These are phyloP conservation scores for Leccinum idahoense DNA, from an alignment of 1,284 basidiomycete genomes.

Conservation along the genomic window DNA sequence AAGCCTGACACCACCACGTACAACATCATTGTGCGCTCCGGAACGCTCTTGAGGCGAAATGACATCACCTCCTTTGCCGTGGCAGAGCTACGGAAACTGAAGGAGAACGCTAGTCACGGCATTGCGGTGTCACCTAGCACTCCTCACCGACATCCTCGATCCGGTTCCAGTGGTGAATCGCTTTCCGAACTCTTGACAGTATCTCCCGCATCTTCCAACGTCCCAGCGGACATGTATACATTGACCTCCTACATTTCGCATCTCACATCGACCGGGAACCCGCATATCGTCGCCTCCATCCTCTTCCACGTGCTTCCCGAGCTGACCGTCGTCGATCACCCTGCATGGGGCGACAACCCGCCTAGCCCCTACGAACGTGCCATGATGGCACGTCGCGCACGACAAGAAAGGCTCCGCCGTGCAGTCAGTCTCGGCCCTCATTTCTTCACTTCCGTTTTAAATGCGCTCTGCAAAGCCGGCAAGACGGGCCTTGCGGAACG, in stretches of 20 bases:
- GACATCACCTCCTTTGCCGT: conserved; percentile 38
- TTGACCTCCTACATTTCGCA: conserved; percentile 51
- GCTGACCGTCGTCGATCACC: conserved; percentile 37
- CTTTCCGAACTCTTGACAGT: conserved; percentile 14
- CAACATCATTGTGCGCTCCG: conserved; percentile 54
- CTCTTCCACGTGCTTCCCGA: conserved; percentile 55
- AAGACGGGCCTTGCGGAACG: conserved; percentile 54
- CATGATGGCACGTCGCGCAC: conserved; percentile 18
- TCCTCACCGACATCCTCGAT: neutral
- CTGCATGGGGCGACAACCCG: conserved; percentile 30
- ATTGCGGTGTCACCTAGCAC: conserved; percentile 16
- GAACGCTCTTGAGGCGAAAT: conserved; percentile 46
- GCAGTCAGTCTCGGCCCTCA: conserved; percentile 51
- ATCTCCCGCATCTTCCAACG: conserved; percentile 9
- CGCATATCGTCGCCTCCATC: conserved; percentile 37
- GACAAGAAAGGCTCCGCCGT: conserved; percentile 34
- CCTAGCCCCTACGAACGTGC: conserved; percentile 7
- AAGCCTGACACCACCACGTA: conserved; percentile 45
- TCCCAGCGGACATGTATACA: conserved; percentile 37
- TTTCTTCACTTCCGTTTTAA: conserved; percentile 54
- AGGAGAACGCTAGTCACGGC: conserved; percentile 21
- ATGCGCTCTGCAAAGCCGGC: conserved; percentile 55
- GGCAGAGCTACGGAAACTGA: conserved; percentile 25
- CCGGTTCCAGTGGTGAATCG: neutral
- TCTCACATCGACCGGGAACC: conserved; percentile 47